These are phyloP conservation scores for Plasmodium gonderi DNA, from an alignment of 169 alveolate genomes.

Conservation along the genomic window DNA sequence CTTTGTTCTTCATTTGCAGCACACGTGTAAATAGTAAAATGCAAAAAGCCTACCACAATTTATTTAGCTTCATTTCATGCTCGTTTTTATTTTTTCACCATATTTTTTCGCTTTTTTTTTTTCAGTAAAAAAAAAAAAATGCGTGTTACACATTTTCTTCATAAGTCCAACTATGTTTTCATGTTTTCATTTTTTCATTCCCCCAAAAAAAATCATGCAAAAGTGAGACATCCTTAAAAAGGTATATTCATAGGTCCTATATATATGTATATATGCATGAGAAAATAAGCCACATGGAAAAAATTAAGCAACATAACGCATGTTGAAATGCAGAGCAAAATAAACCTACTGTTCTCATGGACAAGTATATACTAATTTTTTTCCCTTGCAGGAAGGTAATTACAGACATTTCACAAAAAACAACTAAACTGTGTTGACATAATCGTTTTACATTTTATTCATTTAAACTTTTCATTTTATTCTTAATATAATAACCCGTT, in stretches of 20 bases:
- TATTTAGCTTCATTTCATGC: background rate
- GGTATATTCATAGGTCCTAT: background rate
- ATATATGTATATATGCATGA: background rate
- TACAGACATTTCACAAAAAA: too few relatives aligned
- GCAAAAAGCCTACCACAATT: background rate
- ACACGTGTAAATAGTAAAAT: background rate
- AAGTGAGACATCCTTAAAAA: background rate
- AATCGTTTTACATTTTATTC: background rate
- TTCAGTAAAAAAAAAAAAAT: too few relatives aligned
- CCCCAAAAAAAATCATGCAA: background rate
- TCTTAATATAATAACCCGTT: background rate
- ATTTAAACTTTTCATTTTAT: background rate
- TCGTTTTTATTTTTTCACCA: background rate
- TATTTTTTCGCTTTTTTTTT: background rate
- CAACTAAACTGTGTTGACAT: background rate
- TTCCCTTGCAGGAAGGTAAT: too few relatives aligned
- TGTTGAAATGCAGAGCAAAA: too few relatives aligned
- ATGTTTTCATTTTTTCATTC: too few relatives aligned
- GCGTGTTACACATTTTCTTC: too few relatives aligned
- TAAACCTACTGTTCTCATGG: too few relatives aligned
- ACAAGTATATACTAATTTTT: background rate
- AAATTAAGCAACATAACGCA: background rate
- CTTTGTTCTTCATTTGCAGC: background rate
- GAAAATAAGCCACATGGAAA: background rate
- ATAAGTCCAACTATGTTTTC: too few relatives aligned